Evolutionary conservation across 805 yeast species (phyloP).

Genomic region (Kluyveromyces dobzhanskii): DNA sequence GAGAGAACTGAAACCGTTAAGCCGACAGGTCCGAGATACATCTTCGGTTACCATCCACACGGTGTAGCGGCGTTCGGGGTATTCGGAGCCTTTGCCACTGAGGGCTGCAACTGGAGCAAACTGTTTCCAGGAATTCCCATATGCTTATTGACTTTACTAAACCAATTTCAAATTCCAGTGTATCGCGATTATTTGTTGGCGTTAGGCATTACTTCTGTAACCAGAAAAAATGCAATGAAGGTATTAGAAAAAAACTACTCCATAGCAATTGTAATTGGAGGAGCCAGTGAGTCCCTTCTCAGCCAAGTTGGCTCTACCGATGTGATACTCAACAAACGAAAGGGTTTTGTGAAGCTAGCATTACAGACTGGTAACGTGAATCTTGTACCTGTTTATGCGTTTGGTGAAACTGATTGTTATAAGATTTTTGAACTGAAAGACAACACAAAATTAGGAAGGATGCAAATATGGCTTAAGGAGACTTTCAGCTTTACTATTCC

Average conservation of each 20-base stretch:
- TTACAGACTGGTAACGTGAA: conserved; percentile 67
- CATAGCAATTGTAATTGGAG: conserved; percentile 88
- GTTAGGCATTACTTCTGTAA: conserved; percentile 79
- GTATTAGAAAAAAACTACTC: conserved; percentile 60
- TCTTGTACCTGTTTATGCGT: conserved; percentile 81
- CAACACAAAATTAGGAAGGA: conserved; percentile 39
- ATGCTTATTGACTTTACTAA: conserved; percentile 69
- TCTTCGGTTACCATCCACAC: conserved; percentile 94
- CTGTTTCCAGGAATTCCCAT: conserved; percentile 78
- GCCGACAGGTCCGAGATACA: conserved; percentile 60
- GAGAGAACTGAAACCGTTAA: conserved; percentile 17
- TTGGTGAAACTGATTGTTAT: conserved; percentile 77
- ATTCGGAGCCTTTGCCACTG: conserved; percentile 75
- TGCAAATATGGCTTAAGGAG: conserved; percentile 68
- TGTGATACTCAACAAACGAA: conserved; percentile 65
- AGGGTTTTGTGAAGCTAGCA: conserved; percentile 86
- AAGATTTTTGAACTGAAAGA: conserved; percentile 39
- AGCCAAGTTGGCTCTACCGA: conserved; percentile 53
- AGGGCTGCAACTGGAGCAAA: conserved; percentile 61
- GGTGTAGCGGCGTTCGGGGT: conserved; percentile 92
- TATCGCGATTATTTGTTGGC: conserved; percentile 79
- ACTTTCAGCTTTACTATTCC: conserved; percentile 81
- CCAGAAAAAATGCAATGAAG: conserved; percentile 59
- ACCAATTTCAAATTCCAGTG: conserved; percentile 77
- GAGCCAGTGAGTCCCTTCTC: conserved; percentile 83